phyloP scores from a whole-genome alignment of 2,329 filamentous ascomycete species.

The Aspergillus hiratsukae region DNA sequence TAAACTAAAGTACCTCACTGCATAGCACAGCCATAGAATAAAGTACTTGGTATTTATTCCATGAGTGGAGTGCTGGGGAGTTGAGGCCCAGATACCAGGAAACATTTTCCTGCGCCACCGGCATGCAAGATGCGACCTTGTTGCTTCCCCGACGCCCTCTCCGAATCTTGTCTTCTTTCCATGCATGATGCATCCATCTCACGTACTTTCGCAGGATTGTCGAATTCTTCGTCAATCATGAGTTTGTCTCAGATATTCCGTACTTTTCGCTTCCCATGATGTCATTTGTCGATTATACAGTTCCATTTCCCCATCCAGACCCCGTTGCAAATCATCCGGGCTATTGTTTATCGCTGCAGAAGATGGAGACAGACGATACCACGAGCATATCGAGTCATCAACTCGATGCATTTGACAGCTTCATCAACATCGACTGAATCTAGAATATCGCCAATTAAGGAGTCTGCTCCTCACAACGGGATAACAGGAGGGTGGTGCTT shows the following conservation, averaged over 20 bases:
- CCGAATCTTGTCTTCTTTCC: not conserved
- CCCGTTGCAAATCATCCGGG: not conserved
- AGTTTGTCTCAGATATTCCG: not conserved
- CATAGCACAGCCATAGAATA: not conserved
- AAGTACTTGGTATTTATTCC: not conserved
- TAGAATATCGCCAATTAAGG: not conserved
- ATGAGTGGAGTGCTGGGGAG: not conserved
- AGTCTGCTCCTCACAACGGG: not conserved
- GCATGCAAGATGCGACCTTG: not conserved
- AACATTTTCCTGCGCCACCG: not conserved
- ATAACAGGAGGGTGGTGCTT: not conserved
- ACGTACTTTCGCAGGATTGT: not conserved
- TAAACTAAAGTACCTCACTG: not conserved
- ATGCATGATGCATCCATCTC: not conserved
- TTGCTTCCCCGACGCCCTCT: not conserved
- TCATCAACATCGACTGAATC: not conserved
- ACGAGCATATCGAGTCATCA: not conserved
- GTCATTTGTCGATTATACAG: not conserved
- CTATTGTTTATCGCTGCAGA: not conserved
- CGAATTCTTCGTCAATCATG: not conserved
- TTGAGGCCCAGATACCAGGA: not conserved
- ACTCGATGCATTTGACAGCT: not conserved
- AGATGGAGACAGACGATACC: not conserved
- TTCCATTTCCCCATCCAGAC: not conserved
- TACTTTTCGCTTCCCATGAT: not conserved